Base-by-base conservation (phyloP, 2,329 filamentous ascomycete genomes). In the Colletotrichum sp. region DNA sequence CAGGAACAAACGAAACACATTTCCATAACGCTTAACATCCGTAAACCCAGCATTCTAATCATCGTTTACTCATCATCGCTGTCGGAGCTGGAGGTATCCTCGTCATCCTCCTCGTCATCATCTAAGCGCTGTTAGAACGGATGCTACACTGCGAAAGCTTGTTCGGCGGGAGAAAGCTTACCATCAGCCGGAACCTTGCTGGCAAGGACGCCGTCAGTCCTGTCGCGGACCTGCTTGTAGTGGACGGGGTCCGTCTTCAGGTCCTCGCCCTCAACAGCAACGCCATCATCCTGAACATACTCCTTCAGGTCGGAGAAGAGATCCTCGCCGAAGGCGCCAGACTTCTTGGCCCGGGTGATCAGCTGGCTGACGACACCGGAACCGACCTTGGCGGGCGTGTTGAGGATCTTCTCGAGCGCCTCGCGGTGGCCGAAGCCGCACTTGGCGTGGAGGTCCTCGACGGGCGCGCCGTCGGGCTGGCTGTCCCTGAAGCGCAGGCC, bases 371-470 rank as follows among this genome's bases (percentile, higher is more conserved):
- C 69, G 18, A 75, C 62, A 38, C 69, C 26, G 24, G 73, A 72
- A 5, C 62, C 56, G 28, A 75, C 43, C 73, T 72, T 75, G 38
- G 73, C 73, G 21, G 73, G 73, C 14, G 73, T 72, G 62, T 75
- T 75, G 32, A 75, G 73, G 21, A 75, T 75, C 56, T 72, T 75
- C n/a, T 75, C 73, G 28, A 75, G 56, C 3, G 58, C 63, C 69
- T 75, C 73, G 26, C 73, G 73, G 56, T 75, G 73, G 9, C 38
- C 73, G 69, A 75, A 75, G 26, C 73, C 73, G 56, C 73, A 75
- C 56, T 67, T 58, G 73, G 73, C 69, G 69, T 75, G 73, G 9
- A 56, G 62, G 32, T 75, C 73, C 38, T 75, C 73, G 5, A 67
- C 38, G 9, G 62, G 62, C 7, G 69, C 32, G n/a, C 69, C 63